Evolutionary conservation across 2,329 filamentous ascomycete genomes (phyloP).

Genomic region (Fusarium burgessii): DNA sequence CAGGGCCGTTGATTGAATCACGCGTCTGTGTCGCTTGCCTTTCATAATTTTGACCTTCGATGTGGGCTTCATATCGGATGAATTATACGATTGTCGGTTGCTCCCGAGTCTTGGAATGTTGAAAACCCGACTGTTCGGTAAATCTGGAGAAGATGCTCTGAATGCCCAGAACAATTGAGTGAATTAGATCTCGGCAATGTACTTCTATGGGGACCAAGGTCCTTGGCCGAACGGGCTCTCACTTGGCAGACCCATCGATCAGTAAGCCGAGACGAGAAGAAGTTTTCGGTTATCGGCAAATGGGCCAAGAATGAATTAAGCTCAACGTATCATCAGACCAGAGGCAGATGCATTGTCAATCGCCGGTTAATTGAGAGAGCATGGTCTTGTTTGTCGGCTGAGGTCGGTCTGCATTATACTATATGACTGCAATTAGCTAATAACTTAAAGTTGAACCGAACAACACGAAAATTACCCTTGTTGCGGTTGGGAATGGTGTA

Average conservation of each 20-base stretch:
- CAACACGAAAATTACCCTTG: conserved; percentile 2
- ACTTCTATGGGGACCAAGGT: conserved; percentile 9
- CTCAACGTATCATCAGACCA: not conserved
- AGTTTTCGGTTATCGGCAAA: conserved; percentile 25
- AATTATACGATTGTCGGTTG: not conserved
- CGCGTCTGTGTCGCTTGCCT: not conserved
- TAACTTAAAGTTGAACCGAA: not conserved
- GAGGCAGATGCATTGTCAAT: not conserved
- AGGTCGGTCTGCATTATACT: not conserved
- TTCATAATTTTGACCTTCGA: not conserved
- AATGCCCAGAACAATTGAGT: conserved; percentile 9
- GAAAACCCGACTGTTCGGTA: conserved; percentile 12
- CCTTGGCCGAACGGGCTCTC: conserved; percentile 4
- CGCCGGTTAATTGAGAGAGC: conserved; percentile 2
- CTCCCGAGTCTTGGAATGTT: not conserved
- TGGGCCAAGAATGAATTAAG: conserved; percentile 6
- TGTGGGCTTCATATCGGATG: not conserved
- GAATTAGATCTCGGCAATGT: not conserved
- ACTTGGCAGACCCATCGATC: conserved; percentile 19
- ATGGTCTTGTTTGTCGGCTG: not conserved
- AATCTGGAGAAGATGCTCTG: conserved; percentile 18
- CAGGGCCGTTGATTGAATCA: conserved; percentile 35
- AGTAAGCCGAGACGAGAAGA: not conserved
- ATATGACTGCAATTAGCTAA: not conserved
- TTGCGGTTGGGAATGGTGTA: not conserved